Evolutionary conservation across 768 basidiomycete species (phyloP), one percentile per base, ranked within the genome.

Genomic region (Fibroporia radiculosa): DNA sequence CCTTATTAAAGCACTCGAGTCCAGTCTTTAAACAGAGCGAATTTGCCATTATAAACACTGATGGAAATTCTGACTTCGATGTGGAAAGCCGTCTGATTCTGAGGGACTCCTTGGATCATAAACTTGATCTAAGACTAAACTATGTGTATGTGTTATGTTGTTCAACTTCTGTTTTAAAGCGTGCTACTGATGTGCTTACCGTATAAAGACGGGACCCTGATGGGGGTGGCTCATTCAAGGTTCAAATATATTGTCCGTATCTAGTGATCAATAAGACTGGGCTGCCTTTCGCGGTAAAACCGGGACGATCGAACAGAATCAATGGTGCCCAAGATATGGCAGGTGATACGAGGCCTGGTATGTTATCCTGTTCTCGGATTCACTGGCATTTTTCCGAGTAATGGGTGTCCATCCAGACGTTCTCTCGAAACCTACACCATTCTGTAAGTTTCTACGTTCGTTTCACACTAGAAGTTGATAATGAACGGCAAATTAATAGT

Each of bases 1-100:
- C 27, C 10, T 29, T 28, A 27, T 8, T n/a, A 31, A n/a, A 28
- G 12, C 6, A 19, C 12, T 33, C 22, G 28, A 42, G 26, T 46
- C 33, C 54, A 95, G 92, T 80, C 12, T 90, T 93, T 69, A 86
- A 85, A 56, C 84, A 91, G 13, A 95, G 93, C 60, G 93, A 98
- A 47, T 99, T 96, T 55, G 85, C 92, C 2, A 97, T 99, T 63
- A 93, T 99, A 66, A 97, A 92, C 58, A 90, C 89, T 13, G 92
- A 96, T 59, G 82, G 81, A 23, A 79, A 89, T 44, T 86, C 92
- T 3, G 93, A 93, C 63, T 91, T 92, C 51, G 86, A 84, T 48
- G 72, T 80, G 44, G 96, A 93, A 62, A 76, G 71, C 41, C 74
- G 68, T 27, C 64, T 98, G 38, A 74, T 73, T 5, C 63, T 98